Evolutionary conservation across 495 filamentous ascomycete genomes (phyloP).

Genomic region (Penicillium daleae): DNA sequence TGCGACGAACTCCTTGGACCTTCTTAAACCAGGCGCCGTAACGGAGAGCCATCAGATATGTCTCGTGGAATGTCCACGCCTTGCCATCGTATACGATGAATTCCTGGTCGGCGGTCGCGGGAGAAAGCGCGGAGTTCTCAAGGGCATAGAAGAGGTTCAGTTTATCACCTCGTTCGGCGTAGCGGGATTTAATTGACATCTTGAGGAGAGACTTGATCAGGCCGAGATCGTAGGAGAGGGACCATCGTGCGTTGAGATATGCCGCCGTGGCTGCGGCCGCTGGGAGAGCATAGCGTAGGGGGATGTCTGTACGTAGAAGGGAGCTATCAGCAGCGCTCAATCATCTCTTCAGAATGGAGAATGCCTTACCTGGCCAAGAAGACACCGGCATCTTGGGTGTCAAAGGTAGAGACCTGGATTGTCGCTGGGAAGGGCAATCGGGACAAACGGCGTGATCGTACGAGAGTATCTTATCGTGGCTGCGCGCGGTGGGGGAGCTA

Average conservation of each 20-base stretch:
- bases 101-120: constrained; percentile 55
- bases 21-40: constrained; percentile 84
- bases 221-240: constrained; percentile 65
- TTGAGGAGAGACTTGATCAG: constrained; percentile 56
- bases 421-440: neutral
- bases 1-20: constrained; percentile 66
- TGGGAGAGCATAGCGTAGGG: constrained; percentile 60
- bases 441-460: neutral
- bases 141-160: constrained; percentile 81
- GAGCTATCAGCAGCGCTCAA: constrained; percentile 2
- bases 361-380: constrained; percentile 20
- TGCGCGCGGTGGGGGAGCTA: neutral
- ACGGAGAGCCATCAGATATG: constrained; percentile 73
- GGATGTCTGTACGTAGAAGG: constrained; percentile 33
- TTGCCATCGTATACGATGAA: constrained; percentile 78
- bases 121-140: constrained; percentile 66
- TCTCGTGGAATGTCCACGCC: constrained; percentile 79
- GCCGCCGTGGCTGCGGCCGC: constrained; percentile 70
- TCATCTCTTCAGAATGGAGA: neutral
- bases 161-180: constrained; percentile 58
- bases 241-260: constrained; percentile 78
- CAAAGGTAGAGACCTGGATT: neutral
- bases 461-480: neutral
- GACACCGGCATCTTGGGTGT: constrained; percentile 10
- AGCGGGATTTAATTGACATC: constrained; percentile 40